phyloP scores from a whole-genome alignment of 441 rosid genomes.

The Pelargonium myrrhifolium region DNA sequence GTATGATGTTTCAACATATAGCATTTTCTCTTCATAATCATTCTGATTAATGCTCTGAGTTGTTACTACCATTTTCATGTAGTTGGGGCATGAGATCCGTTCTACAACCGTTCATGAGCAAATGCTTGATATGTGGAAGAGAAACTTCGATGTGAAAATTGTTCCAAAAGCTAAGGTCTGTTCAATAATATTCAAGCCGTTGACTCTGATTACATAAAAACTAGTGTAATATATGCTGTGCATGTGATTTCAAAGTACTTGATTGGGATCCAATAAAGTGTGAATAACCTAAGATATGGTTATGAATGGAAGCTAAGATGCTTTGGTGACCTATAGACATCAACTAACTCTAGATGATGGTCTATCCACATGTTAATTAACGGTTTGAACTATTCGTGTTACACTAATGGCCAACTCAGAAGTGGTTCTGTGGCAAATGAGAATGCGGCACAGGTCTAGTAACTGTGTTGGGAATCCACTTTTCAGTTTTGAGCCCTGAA shows the following conservation, averaged over 20 bases:
- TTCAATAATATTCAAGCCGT: background rate
- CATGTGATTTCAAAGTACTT: constrained; percentile 11
- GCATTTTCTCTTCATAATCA: constrained; percentile 7
- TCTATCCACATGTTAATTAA: too few relatives aligned
- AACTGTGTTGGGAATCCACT: too few relatives aligned
- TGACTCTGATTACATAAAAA: background rate
- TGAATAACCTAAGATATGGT: background rate
- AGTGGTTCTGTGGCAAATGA: too few relatives aligned
- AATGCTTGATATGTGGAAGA: constrained; percentile 77
- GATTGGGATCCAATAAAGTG: background rate
- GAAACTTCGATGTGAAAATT: constrained; percentile 66
- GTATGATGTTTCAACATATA: constrained; percentile 25
- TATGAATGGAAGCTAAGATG: background rate
- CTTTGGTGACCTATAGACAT: background rate
- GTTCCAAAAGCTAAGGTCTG: constrained; percentile 65
- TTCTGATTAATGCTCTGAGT: constrained; percentile 9
- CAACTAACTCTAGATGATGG: background rate
- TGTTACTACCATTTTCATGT: constrained; percentile 15
- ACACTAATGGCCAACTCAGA: too few relatives aligned
- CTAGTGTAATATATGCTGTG: constrained; percentile 6
- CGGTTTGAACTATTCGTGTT: too few relatives aligned
- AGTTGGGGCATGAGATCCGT: constrained; percentile 91
- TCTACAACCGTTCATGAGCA: constrained; percentile 74
- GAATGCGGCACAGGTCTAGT: too few relatives aligned
- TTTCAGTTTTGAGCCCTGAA: constrained; percentile 2